phyloP scores from a whole-genome alignment of 1,284 basidiomycete species.

The Neonothopanus nambi region DNA sequence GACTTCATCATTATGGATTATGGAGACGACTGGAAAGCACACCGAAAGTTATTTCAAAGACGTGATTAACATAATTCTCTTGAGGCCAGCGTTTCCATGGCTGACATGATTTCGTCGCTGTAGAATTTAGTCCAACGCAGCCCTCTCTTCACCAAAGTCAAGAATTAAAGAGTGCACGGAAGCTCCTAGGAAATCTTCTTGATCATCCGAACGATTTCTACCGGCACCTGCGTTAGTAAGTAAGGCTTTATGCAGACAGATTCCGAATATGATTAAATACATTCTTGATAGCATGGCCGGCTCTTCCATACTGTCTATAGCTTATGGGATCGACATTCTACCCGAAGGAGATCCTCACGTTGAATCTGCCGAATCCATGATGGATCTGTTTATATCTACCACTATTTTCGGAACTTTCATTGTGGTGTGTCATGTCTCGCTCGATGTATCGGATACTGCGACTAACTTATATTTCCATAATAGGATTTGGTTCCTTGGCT shows the following conservation, averaged over 20 bases:
- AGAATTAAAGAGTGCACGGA: neutral
- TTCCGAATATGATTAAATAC: neutral
- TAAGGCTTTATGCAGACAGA: neutral
- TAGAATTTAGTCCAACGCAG: no score
- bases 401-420: no score
- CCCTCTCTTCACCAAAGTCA: neutral
- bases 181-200: slow-evolving; percentile 25
- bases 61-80: no score
- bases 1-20: slow-evolving; percentile 11
- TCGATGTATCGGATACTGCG: no score
- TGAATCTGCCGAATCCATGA: neutral
- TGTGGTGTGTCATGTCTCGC: no score
- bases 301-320: slow-evolving; percentile 5
- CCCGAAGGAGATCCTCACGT: slow-evolving; percentile 6
- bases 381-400: neutral
- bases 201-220: slow-evolving; percentile 23
- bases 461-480: no score
- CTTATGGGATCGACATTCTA: slow-evolving; percentile 9
- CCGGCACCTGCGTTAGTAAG: neutral
- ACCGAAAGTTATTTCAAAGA: no score
- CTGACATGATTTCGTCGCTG: no score
- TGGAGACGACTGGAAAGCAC: slow-evolving; percentile 5
- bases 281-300: slow-evolving; percentile 4
- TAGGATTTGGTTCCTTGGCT: slow-evolving; percentile 8
- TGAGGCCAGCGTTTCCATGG: no score